Conservation (phyloP, 345 rosid species). For the Adansonia digitata region DNA sequence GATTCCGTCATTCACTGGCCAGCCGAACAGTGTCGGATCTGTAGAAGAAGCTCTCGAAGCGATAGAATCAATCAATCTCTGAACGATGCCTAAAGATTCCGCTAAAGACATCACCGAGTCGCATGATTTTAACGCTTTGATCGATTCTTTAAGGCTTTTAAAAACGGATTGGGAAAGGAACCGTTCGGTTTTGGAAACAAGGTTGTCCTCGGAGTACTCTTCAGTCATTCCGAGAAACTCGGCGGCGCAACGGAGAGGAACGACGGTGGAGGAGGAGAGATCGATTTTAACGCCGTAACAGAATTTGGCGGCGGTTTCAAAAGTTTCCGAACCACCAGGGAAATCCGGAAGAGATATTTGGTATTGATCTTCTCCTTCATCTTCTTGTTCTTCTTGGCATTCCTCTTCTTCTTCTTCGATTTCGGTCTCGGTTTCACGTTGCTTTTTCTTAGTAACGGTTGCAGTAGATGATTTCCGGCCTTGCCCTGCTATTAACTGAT, state of each 20-base stretch:
- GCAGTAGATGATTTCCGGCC: constrained; percentile 25
- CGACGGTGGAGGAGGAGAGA: constrained; percentile 54
- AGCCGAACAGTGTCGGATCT: constrained; percentile 73
- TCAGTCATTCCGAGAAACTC: constrained; percentile 88
- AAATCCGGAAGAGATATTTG: constrained; percentile 57
- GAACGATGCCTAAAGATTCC: constrained; percentile 52
- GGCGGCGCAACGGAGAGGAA: constrained; percentile 85
- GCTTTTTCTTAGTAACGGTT: constrained; percentile 8
- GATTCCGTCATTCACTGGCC: constrained; percentile 70
- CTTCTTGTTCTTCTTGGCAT: constrained; percentile 28
- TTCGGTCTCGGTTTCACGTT: constrained; percentile 15
- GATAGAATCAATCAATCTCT: constrained; percentile 62
- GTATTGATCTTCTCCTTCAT: constrained; percentile 33
- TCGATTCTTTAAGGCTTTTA: constrained; percentile 63
- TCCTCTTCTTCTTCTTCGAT: constrained; percentile 18
- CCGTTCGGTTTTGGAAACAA: constrained; percentile 60
- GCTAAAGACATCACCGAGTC: constrained; percentile 49
- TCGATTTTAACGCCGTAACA: constrained; percentile 92
- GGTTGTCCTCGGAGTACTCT: constrained; percentile 71
- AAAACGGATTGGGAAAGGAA: constrained; percentile 64
- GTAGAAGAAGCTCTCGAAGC: constrained; percentile 61
- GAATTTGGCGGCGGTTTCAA: constrained; percentile 87
- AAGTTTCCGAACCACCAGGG: constrained; percentile 86
- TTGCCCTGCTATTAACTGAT: constrained; percentile 65
- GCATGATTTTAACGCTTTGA: constrained; percentile 77